phyloP scores from a whole-genome alignment of 176 grass and related monocot species.

The Areca catechu region DNA sequence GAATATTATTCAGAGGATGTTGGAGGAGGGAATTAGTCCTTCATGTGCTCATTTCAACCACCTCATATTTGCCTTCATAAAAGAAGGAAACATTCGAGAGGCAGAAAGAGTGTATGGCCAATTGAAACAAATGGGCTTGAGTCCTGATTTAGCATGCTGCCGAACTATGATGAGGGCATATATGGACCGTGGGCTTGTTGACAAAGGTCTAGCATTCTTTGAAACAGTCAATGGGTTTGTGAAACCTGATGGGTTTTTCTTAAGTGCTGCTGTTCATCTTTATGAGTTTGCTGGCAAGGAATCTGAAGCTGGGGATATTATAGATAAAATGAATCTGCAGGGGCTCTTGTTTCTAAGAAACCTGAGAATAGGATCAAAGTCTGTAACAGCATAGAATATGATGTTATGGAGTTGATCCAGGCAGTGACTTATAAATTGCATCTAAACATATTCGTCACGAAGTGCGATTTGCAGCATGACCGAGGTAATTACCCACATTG shows the following conservation, averaged over 20 bases:
- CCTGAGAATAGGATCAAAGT: slow-evolving; percentile 46
- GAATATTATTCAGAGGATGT: slow-evolving; percentile 50
- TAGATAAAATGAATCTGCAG: slow-evolving; percentile 36
- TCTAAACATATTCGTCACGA: too few relatives aligned
- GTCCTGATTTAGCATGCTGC: slow-evolving; percentile 53
- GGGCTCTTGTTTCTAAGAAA: slow-evolving; percentile 59
- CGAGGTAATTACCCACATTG: too few relatives aligned
- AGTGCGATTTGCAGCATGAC: too few relatives aligned
- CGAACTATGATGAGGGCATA: slow-evolving; percentile 73
- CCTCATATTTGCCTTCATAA: slow-evolving; percentile 60
- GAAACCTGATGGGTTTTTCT: slow-evolving; percentile 70
- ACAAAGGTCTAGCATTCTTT: slow-evolving; percentile 56
- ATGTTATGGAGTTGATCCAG: too few relatives aligned
- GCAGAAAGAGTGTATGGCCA: slow-evolving; percentile 39
- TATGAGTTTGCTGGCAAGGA: slow-evolving; percentile 49
- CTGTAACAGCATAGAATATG: background rate
- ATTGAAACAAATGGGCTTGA: slow-evolving; percentile 40
- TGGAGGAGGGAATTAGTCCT: slow-evolving; percentile 24
- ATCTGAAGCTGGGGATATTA: slow-evolving; percentile 34
- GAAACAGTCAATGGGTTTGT: slow-evolving; percentile 25
- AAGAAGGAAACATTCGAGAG: slow-evolving; percentile 42
- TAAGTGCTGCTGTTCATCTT: slow-evolving; percentile 63
- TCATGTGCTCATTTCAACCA: slow-evolving; percentile 68
- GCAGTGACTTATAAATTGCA: too few relatives aligned
- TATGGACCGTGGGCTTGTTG: slow-evolving; percentile 39